Percentiles rank a stretch among this genome's conserved stretches.
These are phyloP conservation scores for Ophiostoma ulmi DNA, from an alignment of 2,329 filamentous ascomycete species.

Conservation along the genomic window DNA sequence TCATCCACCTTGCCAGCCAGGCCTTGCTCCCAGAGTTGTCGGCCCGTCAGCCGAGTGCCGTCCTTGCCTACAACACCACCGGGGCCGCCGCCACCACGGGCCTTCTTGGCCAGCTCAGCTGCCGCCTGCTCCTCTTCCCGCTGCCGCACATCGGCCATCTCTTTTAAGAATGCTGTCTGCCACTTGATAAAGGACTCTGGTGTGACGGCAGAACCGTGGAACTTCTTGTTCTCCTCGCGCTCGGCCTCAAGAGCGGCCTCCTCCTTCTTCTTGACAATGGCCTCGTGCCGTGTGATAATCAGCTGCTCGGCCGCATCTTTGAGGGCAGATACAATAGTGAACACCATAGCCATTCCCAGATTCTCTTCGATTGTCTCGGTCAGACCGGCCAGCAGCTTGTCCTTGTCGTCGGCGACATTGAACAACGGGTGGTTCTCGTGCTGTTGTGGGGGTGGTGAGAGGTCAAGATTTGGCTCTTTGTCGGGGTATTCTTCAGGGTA, in stretches of 20 bases:
- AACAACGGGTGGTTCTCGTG: slow-evolving; percentile 63
- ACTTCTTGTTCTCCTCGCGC: slow-evolving; percentile 92
- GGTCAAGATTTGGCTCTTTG: slow-evolving; percentile 73
- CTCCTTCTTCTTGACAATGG: slow-evolving; percentile 53
- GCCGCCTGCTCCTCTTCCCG: slow-evolving; percentile 69
- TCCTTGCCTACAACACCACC: slow-evolving; percentile 61
- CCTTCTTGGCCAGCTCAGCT: slow-evolving; percentile 70
- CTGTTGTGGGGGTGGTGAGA: slow-evolving; percentile 60
- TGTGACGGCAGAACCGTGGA: slow-evolving; percentile 87
- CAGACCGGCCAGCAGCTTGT: slow-evolving; percentile 64
- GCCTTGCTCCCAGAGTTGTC: slow-evolving; percentile 72
- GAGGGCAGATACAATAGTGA: slow-evolving; percentile 78
- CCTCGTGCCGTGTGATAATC: slow-evolving; percentile 66
- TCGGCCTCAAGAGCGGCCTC: slow-evolving; percentile 58
- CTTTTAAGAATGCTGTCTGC: slow-evolving; percentile 69
- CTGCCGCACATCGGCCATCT: slow-evolving; percentile 70
- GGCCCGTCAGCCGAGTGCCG: slow-evolving; percentile 66
- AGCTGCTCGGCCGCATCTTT: slow-evolving; percentile 90
- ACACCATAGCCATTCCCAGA: slow-evolving; percentile 95
- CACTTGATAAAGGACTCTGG: slow-evolving; percentile 78
- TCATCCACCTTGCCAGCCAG: slow-evolving; percentile 62
- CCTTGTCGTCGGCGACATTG: slow-evolving; percentile 74
- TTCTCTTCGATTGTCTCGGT: slow-evolving; percentile 80
- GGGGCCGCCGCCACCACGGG: slow-evolving; percentile 15
- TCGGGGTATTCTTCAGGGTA: slow-evolving; percentile 93